Conservation (phyloP, 2,329 filamentous ascomycete genomes). For the Fusarium continuum region DNA sequence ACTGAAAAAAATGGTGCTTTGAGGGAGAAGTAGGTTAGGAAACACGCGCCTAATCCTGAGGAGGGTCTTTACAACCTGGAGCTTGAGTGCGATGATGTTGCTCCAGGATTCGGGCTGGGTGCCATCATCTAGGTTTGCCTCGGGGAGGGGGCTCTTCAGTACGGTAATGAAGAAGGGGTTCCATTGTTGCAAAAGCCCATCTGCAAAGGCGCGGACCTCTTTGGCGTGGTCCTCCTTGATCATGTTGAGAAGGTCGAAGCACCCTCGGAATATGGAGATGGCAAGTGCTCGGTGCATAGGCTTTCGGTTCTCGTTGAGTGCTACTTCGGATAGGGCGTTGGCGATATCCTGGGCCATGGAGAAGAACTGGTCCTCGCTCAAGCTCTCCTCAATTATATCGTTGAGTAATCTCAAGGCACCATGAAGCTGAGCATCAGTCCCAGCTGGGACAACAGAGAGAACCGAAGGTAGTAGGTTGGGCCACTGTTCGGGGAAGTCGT, state of each 20-base stretch:
- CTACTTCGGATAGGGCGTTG: conserved; percentile 82
- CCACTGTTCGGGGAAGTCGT: conserved; percentile 96
- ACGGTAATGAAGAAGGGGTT: conserved; percentile 86
- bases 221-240: conserved; percentile 91
- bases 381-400: conserved; percentile 91
- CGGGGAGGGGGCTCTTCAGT: conserved; percentile 79
- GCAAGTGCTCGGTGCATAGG: conserved; percentile 82
- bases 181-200: conserved; percentile 85
- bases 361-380: conserved; percentile 97
- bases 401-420: conserved; percentile 87
- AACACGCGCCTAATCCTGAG: conserved; percentile 90
- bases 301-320: conserved; percentile 78
- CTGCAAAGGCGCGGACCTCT: conserved; percentile 88
- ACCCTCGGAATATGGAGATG: conserved; percentile 87
- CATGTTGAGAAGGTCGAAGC: conserved; percentile 96
- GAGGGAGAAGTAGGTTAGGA: conserved; percentile 79
- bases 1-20: conserved; percentile 84
- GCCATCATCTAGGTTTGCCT: conserved; percentile 59
- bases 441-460: conserved; percentile 78
- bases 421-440: conserved; percentile 82
- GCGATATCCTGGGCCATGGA: conserved; percentile 86
- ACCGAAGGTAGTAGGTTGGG: conserved; percentile 85
- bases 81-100: conserved; percentile 84
- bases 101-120: conserved; percentile 75
- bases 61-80: conserved; percentile 93